Evolutionary conservation across 2,329 filamentous ascomycete genomes (phyloP).

Genomic region (Neodidymelliopsis sp.): DNA sequence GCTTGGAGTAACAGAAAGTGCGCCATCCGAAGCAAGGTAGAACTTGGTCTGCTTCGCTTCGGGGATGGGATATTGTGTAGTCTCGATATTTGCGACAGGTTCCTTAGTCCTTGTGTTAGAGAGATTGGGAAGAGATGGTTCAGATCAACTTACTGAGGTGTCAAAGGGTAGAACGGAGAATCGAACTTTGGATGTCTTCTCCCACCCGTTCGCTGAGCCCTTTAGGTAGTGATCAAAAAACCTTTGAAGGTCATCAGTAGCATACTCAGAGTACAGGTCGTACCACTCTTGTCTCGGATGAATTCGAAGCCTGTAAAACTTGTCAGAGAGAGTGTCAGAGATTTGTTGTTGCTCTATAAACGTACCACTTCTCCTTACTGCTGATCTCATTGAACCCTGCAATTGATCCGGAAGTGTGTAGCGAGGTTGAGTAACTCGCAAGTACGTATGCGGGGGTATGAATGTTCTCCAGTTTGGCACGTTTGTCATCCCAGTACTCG

Average conservation of each 20-base stretch:
- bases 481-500: conserved; percentile 34
- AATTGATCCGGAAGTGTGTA: conserved; percentile 30
- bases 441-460: conserved; percentile 28
- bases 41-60: no score
- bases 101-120: no score
- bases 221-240: conserved; percentile 60
- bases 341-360: no score
- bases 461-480: conserved; percentile 24
- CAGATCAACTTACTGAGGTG: no score
- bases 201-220: conserved; percentile 55
- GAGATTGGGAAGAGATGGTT: no score
- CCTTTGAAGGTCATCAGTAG: conserved; percentile 20
- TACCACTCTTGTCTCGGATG: conserved; percentile 30
- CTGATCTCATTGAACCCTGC: conserved; percentile 21
- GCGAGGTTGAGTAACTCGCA: conserved; percentile 16
- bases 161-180: conserved; percentile 48
- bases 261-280: conserved; percentile 24
- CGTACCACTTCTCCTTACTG: conserved; percentile 29
- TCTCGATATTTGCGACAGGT: no score
- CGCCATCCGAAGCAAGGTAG: no score
- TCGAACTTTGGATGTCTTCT: conserved; percentile 55
- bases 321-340: background rate
- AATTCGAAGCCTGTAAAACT: conserved; percentile 17
- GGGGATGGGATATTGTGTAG: no score
- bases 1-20: no score